These are phyloP conservation scores for Coemansia sp. DNA, from an alignment of 192 early-diverging fungal species.

Conservation along the genomic window DNA sequence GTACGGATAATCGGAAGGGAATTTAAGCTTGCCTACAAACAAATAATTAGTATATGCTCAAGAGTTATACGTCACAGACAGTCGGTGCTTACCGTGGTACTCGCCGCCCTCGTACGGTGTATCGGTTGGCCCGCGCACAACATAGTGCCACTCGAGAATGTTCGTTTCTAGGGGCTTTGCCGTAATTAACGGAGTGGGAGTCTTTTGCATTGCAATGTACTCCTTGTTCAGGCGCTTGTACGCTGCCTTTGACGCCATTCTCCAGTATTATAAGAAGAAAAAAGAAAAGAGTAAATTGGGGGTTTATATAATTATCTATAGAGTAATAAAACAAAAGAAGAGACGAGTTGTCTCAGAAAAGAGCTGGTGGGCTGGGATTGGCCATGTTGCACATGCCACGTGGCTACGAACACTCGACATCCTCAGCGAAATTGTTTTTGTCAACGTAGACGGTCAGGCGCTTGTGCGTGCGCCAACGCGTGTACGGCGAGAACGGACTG, in stretches of 20 bases:
- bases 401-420: conserved; percentile 31
- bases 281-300: conserved; percentile 4
- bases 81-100: conserved; percentile 78
- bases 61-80: too few species aligned
- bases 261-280: background rate
- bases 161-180: conserved; percentile 92
- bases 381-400: background rate
- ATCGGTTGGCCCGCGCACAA: conserved; percentile 93
- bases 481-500: conserved; percentile 39
- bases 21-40: conserved; percentile 65
- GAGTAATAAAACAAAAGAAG: conserved; percentile 10
- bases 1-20: conserved; percentile 95
- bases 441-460: conserved; percentile 39
- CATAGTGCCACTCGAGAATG: conserved; percentile 99
- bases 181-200: conserved; percentile 84
- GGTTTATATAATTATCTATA: background rate
- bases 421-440: conserved; percentile 38
- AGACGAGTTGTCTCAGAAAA: background rate
- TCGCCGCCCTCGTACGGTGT: conserved; percentile 91
- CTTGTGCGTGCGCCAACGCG: conserved; percentile 26
- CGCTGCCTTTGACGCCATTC: conserved; percentile 81
- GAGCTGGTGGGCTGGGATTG: background rate
- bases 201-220: conserved; percentile 71
- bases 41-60: too few species aligned
- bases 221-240: conserved; percentile 78